Percentiles rank a stretch among this genome's conserved stretches.
These are phyloP conservation scores for Paracamarosporium sp. DNA, from an alignment of 2,329 filamentous ascomycete genomes.

Conservation along the genomic window DNA sequence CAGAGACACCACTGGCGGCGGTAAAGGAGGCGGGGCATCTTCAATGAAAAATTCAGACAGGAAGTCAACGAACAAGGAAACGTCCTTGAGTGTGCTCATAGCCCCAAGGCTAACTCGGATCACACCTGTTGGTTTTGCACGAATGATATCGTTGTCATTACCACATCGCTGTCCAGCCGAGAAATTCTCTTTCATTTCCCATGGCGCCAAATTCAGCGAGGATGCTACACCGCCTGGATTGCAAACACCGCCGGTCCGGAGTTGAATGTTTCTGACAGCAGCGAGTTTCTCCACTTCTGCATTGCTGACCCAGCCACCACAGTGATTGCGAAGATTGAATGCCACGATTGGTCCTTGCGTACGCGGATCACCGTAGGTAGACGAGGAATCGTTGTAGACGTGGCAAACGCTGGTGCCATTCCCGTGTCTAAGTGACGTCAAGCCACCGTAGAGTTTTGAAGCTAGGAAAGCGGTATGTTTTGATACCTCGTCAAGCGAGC, in stretches of 20 bases:
- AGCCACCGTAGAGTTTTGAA: slow-evolving; percentile 62
- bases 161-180: slow-evolving; percentile 86
- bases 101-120: slow-evolving; percentile 86
- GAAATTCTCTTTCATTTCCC: slow-evolving; percentile 86
- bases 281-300: slow-evolving; percentile 88
- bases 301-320: slow-evolving; percentile 78
- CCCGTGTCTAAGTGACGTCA: slow-evolving; percentile 69
- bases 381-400: slow-evolving; percentile 63
- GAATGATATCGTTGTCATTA: slow-evolving; percentile 78
- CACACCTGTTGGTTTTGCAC: slow-evolving; percentile 86
- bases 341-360: slow-evolving; percentile 77
- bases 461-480: slow-evolving; percentile 74
- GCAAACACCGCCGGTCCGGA: slow-evolving; percentile 88
- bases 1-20: slow-evolving; percentile 27
- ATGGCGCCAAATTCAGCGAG: slow-evolving; percentile 74
- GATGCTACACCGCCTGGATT: slow-evolving; percentile 87
- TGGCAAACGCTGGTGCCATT: slow-evolving; percentile 72
- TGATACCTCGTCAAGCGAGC: slow-evolving; percentile 72
- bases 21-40: slow-evolving; percentile 13
- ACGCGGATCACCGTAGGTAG: slow-evolving; percentile 51
- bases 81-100: slow-evolving; percentile 82
- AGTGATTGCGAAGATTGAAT: slow-evolving; percentile 77
- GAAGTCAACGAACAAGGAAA: slow-evolving; percentile 75
- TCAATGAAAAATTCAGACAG: slow-evolving; percentile 59
- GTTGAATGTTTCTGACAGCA: slow-evolving; percentile 76